Base-by-base conservation (phyloP, 768 basidiomycete genomes). In the Psilocybe cyanescens region DNA sequence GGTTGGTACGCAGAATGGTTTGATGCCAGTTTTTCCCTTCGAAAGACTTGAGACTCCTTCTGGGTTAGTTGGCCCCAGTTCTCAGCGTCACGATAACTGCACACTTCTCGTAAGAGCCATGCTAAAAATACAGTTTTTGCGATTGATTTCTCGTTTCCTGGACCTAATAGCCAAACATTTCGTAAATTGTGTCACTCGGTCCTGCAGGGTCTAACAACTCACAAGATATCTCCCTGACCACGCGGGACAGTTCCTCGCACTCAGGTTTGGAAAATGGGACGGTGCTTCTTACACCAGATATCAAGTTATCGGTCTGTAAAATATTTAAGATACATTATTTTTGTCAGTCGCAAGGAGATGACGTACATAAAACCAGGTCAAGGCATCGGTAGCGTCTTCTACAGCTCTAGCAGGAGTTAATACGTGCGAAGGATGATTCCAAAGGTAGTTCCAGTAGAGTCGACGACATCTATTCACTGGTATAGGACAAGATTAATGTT, bases 231-330 rank as follows among this genome's bases (percentile, higher is more conserved):
- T 78, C 71, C 35, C 70, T 73, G 2, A 83, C 67, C 3, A 81
- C 67, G n/a, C 71, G 70, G 2, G 79, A 71, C 14, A 86, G 71
- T 54, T 85, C 81, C 65, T 83, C 80, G 54, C 84, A 85, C 71
- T 86, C 83, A 2, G 59, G 51, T 67, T 83, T 84, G 1, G 84
- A 84, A 61, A 86, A 86, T 2, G 85, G 84, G 14, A 80, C 82
- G 1, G 75, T 70, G 62, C 81, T 82, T 47, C 67, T 74, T 3
- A 73, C 48, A 24, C 80, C 81, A 17, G 77, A 76, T 46, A 81
- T 79, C 46, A 85, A 65, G 65, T 86, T 85, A 60, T 85, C 84
- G 58, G 76, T 78, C 77, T 79, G 55, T 14, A 35, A 17, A 56
- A 29, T 6, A 45, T 8, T 55, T 55, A 52, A 52, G 46, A 14